phyloP scores from a whole-genome alignment of 805 yeast genomes.

The Dipodascopsis uninucleata region DNA sequence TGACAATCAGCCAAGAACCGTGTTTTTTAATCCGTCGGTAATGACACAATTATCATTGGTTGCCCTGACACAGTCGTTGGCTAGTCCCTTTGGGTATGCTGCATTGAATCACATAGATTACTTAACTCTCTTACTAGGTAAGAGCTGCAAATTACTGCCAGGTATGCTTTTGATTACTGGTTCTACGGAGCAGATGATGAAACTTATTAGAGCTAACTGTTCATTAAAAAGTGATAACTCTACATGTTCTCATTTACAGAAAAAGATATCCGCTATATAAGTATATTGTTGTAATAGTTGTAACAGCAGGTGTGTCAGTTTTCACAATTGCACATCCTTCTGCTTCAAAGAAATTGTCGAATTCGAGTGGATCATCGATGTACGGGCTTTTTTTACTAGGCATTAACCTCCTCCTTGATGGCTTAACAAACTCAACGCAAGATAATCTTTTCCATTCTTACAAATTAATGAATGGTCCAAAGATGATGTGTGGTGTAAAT shows the following conservation, averaged over 20 bases:
- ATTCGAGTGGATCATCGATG: conserved; percentile 36
- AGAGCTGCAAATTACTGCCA: conserved; percentile 90
- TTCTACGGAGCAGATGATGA: too few relatives aligned
- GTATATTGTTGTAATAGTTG: conserved; percentile 69
- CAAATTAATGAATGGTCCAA: conserved; percentile 68
- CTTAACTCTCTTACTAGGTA: conserved; percentile 77
- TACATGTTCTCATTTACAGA: conserved; percentile 68
- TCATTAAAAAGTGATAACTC: conserved; percentile 48
- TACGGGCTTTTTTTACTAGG: conserved; percentile 61
- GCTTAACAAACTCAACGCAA: conserved; percentile 89
- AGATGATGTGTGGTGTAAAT: conserved; percentile 74
- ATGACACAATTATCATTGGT: conserved; percentile 46
- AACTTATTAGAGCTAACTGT: too few relatives aligned
- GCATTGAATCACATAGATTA: conserved; percentile 82
- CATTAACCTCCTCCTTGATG: conserved; percentile 74
- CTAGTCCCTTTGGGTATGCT: conserved; percentile 78
- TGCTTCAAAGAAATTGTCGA: conserved; percentile 32
- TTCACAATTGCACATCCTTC: conserved; percentile 59
- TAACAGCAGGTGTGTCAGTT: conserved; percentile 76
- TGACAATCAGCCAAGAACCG: conserved; percentile 2
- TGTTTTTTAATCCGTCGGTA: conserved; percentile 34
- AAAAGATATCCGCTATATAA: conserved; percentile 71
- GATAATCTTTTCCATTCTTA: conserved; percentile 67
- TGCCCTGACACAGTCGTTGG: conserved; percentile 69
- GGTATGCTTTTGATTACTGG: conserved; percentile 40